Evolutionary conservation across 1,284 basidiomycete genomes (phyloP).

Genomic region (Tilletia walkeri): DNA sequence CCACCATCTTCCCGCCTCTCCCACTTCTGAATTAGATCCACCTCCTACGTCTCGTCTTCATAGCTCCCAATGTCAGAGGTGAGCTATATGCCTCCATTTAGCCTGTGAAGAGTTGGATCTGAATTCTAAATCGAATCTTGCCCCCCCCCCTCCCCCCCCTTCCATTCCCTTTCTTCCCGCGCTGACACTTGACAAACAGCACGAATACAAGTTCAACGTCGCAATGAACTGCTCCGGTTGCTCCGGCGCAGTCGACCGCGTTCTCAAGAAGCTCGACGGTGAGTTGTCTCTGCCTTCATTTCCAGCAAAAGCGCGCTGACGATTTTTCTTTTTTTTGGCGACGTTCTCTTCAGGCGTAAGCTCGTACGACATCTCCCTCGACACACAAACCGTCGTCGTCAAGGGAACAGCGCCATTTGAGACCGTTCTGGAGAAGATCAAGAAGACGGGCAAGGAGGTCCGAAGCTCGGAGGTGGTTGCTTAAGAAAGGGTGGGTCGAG

Average conservation of each 20-base stretch:
- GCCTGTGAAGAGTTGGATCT: background rate
- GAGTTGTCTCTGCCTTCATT: slow-evolving; percentile 29
- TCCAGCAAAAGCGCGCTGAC: too few relatives aligned
- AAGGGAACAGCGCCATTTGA: slow-evolving; percentile 68
- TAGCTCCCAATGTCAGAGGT: background rate
- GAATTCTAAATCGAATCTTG: background rate
- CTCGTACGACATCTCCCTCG: slow-evolving; percentile 63
- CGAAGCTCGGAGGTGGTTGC: slow-evolving; percentile 37
- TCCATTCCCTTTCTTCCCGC: background rate
- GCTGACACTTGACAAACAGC: slow-evolving; percentile 23
- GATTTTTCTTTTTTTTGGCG: background rate
- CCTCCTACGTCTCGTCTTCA: background rate
- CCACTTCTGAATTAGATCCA: too few relatives aligned
- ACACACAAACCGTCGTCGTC: slow-evolving; percentile 71
- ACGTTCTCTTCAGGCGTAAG: slow-evolving; percentile 31
- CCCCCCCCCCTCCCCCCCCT: background rate
- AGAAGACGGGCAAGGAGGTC: slow-evolving; percentile 82
- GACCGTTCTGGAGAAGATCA: slow-evolving; percentile 69
- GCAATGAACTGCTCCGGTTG: slow-evolving; percentile 81
- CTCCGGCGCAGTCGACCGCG: slow-evolving; percentile 73
- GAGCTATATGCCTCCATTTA: background rate
- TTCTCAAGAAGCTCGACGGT: slow-evolving; percentile 70
- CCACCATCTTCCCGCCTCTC: too few relatives aligned
- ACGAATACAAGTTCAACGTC: slow-evolving; percentile 65
- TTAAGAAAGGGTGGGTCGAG: slow-evolving; percentile 6